phyloP scores from a whole-genome alignment of 352 stramenopile genomes.

The Phytophthora idaei region DNA sequence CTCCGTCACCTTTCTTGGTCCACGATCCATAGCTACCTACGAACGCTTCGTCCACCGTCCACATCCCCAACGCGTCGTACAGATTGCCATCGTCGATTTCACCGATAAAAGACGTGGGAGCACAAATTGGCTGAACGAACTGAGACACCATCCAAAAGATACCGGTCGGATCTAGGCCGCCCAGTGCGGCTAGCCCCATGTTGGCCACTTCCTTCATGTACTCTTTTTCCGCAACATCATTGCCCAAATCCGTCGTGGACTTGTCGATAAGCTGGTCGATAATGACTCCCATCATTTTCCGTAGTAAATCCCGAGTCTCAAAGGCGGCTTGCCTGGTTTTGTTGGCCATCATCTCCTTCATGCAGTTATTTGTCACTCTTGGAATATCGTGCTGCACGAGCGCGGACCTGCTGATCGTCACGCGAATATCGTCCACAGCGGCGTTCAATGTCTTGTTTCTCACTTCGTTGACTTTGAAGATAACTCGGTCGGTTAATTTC shows the following conservation, averaged over 20 bases:
- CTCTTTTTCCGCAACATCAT: slow-evolving; percentile 6
- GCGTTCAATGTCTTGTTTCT: slow-evolving; percentile 14
- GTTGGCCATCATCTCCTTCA: slow-evolving; percentile 12
- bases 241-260: slow-evolving; percentile 25
- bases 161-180: slow-evolving; percentile 35
- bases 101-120: slow-evolving; percentile 42
- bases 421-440: slow-evolving; percentile 14
- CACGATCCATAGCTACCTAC: slow-evolving; percentile 23
- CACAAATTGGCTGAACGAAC: slow-evolving; percentile 34
- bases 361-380: slow-evolving; percentile 15
- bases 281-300: slow-evolving; percentile 37
- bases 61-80: slow-evolving; percentile 37
- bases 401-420: slow-evolving; percentile 8
- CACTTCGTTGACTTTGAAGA: slow-evolving; percentile 18
- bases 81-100: slow-evolving; percentile 48
- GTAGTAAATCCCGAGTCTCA: slow-evolving; percentile 43
- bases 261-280: slow-evolving; percentile 16
- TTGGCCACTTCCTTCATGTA: slow-evolving; percentile 22
- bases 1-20: slow-evolving; percentile 28
- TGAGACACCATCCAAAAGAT: slow-evolving; percentile 28
- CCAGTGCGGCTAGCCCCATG: slow-evolving; percentile 23
- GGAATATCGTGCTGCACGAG: slow-evolving; percentile 10
- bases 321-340: slow-evolving; percentile 23
- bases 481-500: slow-evolving; percentile 13
- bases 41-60: slow-evolving; percentile 29